Evolutionary conservation across 805 yeast species (phyloP).

Genomic region (Clavispora asparagi): DNA sequence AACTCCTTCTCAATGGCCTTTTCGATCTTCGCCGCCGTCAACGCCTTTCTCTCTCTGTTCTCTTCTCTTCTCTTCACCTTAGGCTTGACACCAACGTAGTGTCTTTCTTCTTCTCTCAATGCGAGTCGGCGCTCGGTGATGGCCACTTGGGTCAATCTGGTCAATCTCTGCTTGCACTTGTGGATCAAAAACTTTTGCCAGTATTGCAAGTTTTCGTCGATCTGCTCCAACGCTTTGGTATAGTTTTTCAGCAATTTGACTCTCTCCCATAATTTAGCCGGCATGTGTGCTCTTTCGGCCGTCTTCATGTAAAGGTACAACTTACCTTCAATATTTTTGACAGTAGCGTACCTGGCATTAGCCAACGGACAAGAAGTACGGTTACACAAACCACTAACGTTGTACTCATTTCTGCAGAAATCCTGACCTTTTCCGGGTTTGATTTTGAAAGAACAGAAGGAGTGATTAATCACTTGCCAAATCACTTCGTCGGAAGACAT

Average conservation of each 20-base stretch:
- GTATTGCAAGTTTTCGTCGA: slow-evolving; percentile 80
- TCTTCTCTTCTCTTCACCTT: slow-evolving; percentile 94
- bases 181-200: slow-evolving; percentile 92
- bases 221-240: slow-evolving; percentile 78
- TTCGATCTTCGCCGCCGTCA: slow-evolving; percentile 94
- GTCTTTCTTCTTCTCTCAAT: slow-evolving; percentile 85
- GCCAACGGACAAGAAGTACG: slow-evolving; percentile 97
- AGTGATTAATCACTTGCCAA: slow-evolving; percentile 95
- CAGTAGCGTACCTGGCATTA: slow-evolving; percentile 85
- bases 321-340: slow-evolving; percentile 73
- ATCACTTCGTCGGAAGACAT: slow-evolving; percentile 73
- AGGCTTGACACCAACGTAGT: slow-evolving; percentile 85
- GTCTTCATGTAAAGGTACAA: slow-evolving; percentile 91
- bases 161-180: slow-evolving; percentile 93
- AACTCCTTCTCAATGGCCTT: slow-evolving; percentile 95
- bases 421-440: slow-evolving; percentile 84
- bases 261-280: slow-evolving; percentile 92
- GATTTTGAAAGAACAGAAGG: slow-evolving; percentile 91
- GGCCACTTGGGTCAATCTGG: slow-evolving; percentile 91
- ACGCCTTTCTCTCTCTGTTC: slow-evolving; percentile 92
- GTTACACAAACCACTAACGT: slow-evolving; percentile 89
- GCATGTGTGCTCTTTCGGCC: slow-evolving; percentile 95
- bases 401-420: slow-evolving; percentile 94
- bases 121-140: slow-evolving; percentile 93
- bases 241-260: slow-evolving; percentile 87